Conservation (phyloP, 2,329 filamentous ascomycete genomes). For the Penicillium expansum region DNA sequence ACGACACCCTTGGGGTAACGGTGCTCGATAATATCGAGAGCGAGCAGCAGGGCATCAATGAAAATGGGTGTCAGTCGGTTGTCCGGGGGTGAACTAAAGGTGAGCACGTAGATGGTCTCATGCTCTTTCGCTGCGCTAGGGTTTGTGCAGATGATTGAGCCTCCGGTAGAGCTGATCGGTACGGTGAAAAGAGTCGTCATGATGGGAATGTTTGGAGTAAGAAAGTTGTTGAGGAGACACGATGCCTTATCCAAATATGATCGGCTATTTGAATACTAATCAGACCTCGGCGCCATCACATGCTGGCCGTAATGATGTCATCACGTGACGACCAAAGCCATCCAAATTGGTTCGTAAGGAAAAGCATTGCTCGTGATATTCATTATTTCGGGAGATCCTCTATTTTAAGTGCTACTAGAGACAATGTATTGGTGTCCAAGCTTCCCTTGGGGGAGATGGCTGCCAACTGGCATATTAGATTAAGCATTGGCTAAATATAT, state of each 20-base stretch:
- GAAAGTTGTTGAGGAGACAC: not conserved
- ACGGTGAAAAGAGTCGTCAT: constrained; percentile 57
- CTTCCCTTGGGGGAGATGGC: not conserved
- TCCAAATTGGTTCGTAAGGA: not conserved
- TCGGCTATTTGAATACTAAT: not conserved
- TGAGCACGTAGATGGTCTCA: constrained; percentile 65
- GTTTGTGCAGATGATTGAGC: constrained; percentile 61
- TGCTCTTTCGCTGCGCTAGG: constrained; percentile 47
- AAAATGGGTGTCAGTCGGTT: constrained; percentile 71
- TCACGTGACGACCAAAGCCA: not conserved
- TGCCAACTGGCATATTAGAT: not conserved
- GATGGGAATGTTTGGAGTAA: not conserved
- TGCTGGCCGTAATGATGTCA: not conserved
- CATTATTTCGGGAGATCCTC: not conserved
- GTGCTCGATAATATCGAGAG: constrained; percentile 72
- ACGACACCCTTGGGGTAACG: constrained; percentile 68
- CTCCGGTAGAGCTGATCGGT: constrained; percentile 54
- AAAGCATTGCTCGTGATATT: not conserved
- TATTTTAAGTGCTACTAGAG: not conserved
- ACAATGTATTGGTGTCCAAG: not conserved
- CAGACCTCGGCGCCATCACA: constrained; percentile 5
- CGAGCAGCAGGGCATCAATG: constrained; percentile 64
- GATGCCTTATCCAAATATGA: not conserved
- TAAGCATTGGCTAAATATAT: not conserved
- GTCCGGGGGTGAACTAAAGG: constrained; percentile 68